A percentile compares a stretch with the other conserved stretches of the same genome.
phyloP scores from a whole-genome alignment of 129 eudicot genomes.

The Flaveria sonorensis region DNA sequence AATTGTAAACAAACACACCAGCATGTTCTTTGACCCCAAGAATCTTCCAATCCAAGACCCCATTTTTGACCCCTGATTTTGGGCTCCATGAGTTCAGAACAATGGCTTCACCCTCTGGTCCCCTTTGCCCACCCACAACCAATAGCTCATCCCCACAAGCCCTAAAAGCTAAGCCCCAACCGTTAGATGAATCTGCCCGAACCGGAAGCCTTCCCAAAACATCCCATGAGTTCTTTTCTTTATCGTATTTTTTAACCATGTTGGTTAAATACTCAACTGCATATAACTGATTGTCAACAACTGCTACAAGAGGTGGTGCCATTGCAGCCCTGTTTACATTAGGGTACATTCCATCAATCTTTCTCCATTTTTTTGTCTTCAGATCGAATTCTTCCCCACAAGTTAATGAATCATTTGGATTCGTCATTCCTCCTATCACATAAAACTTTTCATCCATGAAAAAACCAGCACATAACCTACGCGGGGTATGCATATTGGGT shows the following conservation, averaged over 20 bases:
- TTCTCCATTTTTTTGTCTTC: slow-evolving; percentile 53
- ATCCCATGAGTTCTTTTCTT: slow-evolving; percentile 59
- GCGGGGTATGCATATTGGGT: slow-evolving; percentile 61
- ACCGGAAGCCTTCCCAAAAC: slow-evolving; percentile 67
- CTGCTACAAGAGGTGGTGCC: slow-evolving; percentile 85
- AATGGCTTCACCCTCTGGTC: slow-evolving; percentile 67
- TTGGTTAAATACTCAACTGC: slow-evolving; percentile 59
- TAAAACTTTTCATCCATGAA: slow-evolving; percentile 72
- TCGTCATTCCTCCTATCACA: slow-evolving; percentile 73
- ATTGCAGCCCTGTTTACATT: slow-evolving; percentile 62
- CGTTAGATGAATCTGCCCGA: slow-evolving; percentile 62
- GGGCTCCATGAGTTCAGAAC: slow-evolving; percentile 72
- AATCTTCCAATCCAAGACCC: slow-evolving; percentile 70
- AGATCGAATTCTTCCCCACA: slow-evolving; percentile 70
- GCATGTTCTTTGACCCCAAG: slow-evolving; percentile 66
- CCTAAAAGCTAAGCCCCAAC: slow-evolving; percentile 80
- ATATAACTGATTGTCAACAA: slow-evolving; percentile 59
- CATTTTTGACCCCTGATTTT: slow-evolving; percentile 46
- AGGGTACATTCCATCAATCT: slow-evolving; percentile 62
- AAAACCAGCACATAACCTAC: slow-evolving; percentile 63
- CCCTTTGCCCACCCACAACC: slow-evolving; percentile 77
- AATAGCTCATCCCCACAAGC: slow-evolving; percentile 59
- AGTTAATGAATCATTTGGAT: slow-evolving; percentile 54
- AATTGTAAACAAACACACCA: slow-evolving; percentile 79
- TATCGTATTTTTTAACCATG: slow-evolving; percentile 58